Conservation (phyloP, 805 yeast genomes). For the Saccharomycopsis amapae region DNA sequence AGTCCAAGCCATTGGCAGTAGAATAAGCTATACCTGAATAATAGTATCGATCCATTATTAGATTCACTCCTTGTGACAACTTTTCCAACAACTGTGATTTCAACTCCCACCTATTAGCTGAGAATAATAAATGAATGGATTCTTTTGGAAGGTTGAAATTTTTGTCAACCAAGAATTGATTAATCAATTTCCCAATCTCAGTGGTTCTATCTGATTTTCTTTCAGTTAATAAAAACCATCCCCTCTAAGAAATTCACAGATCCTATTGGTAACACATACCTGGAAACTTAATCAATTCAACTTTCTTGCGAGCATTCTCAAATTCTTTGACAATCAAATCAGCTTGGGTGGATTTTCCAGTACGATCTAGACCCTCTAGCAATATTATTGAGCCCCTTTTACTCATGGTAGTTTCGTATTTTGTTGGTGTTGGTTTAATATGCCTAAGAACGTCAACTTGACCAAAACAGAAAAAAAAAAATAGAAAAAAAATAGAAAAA, state of each 20-base stretch:
- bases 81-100: conserved; percentile 38
- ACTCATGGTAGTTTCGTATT: too few relatives aligned
- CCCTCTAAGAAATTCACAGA: not conserved
- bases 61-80: conserved; percentile 45
- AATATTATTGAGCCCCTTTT: conserved; percentile 77
- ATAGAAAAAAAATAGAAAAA: too few relatives aligned
- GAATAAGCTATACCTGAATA: conserved; percentile 94
- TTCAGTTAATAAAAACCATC: not conserved
- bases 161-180: conserved; percentile 56
- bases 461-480: too few relatives aligned
- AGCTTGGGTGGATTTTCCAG: conserved; percentile 90
- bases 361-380: conserved; percentile 89
- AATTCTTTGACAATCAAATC: conserved; percentile 31
- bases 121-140: conserved; percentile 78
- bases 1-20: conserved; percentile 68
- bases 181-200: conserved; percentile 69
- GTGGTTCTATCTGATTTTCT: conserved; percentile 57
- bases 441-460: too few relatives aligned
- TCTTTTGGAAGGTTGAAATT: conserved; percentile 55
- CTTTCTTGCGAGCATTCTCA: conserved; percentile 29
- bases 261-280: conserved; percentile 22
- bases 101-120: conserved; percentile 94
- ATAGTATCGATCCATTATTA: conserved; percentile 80
- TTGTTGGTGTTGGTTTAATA: too few relatives aligned
- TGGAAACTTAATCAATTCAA: conserved; percentile 70